These are phyloP conservation scores for Stemphylium vesicarium DNA, from an alignment of 2,329 filamentous ascomycete genomes.

Conservation along the genomic window DNA sequence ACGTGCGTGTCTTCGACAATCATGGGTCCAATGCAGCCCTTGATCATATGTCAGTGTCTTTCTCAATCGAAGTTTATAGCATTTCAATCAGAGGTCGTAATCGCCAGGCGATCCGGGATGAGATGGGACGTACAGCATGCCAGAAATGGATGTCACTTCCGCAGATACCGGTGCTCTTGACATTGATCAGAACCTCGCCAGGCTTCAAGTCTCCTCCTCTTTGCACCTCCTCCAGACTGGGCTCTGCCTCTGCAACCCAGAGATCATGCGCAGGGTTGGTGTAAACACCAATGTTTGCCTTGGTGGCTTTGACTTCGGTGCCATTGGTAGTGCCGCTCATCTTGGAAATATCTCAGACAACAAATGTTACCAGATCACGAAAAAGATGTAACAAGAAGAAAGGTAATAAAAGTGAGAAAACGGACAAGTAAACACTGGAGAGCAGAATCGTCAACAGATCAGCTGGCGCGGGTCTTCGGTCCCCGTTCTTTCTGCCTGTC, in stretches of 20 bases:
- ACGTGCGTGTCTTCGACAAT: constrained; percentile 88
- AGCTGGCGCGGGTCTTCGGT: constrained; percentile 10
- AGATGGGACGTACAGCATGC: constrained; percentile 68
- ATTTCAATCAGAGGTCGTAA: neutral
- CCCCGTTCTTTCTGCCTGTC: neutral
- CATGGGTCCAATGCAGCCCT: constrained; percentile 90
- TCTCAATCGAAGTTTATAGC: neutral
- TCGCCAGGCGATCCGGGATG: neutral
- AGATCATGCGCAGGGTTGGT: constrained; percentile 92
- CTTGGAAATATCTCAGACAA: too few species aligned
- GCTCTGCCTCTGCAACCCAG: constrained; percentile 82
- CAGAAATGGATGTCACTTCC: constrained; percentile 97
- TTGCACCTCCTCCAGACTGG: constrained; percentile 75
- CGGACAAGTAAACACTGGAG: neutral
- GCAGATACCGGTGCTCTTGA: constrained; percentile 96
- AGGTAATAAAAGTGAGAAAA: neutral
- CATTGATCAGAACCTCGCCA: constrained; percentile 85
- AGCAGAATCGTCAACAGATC: constrained; percentile 1
- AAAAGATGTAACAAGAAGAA: neutral
- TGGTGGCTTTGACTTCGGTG: constrained; percentile 60
- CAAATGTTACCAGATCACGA: too few species aligned
- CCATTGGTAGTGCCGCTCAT: neutral
- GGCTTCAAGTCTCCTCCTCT: constrained; percentile 71
- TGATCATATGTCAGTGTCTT: constrained; percentile 2
- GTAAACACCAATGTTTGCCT: constrained; percentile 94